These are phyloP conservation scores for Aspergillus latus DNA, from an alignment of 2,329 filamentous ascomycete species.

Conservation along the genomic window DNA sequence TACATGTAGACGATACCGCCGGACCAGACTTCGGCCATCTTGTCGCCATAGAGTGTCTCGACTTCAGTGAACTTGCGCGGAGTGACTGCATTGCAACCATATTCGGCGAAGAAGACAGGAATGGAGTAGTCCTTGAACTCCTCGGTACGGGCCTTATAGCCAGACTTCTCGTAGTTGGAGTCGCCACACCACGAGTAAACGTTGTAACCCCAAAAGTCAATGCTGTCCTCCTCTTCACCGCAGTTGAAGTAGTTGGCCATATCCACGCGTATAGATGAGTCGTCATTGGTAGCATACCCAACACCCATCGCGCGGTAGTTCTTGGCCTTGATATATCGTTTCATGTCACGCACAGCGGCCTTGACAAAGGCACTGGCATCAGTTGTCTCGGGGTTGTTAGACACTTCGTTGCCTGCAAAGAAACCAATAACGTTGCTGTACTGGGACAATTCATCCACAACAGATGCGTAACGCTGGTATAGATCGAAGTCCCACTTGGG, in stretches of 20 bases:
- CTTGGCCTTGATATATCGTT: slow-evolving; percentile 81
- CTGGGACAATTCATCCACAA: slow-evolving; percentile 73
- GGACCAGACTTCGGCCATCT: slow-evolving; percentile 85
- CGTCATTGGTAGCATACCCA: slow-evolving; percentile 93
- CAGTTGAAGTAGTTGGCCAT: slow-evolving; percentile 95
- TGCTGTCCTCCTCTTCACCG: slow-evolving; percentile 61
- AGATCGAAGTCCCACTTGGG: slow-evolving; percentile 76
- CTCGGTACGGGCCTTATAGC: slow-evolving; percentile 75
- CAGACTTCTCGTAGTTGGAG: slow-evolving; percentile 72
- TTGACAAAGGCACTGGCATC: slow-evolving; percentile 90
- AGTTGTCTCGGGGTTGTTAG: slow-evolving; percentile 83
- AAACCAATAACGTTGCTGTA: slow-evolving; percentile 93
- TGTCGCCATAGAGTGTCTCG: slow-evolving; percentile 68
- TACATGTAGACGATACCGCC: slow-evolving; percentile 99
- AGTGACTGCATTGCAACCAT: slow-evolving; percentile 79
- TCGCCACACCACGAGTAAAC: slow-evolving; percentile 98
- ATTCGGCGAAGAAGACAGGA: slow-evolving; percentile 96
- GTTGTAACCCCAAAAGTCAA: slow-evolving; percentile 99
- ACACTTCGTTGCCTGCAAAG: slow-evolving; percentile 97
- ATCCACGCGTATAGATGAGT: slow-evolving; percentile 73
- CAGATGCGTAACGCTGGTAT: slow-evolving; percentile 74
- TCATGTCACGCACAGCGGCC: slow-evolving; percentile 91
- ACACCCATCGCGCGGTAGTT: slow-evolving; percentile 77
- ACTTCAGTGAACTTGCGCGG: slow-evolving; percentile 83
- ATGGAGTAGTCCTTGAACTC: slow-evolving; percentile 88